Evolutionary conservation across 352 stramenopile genomes (phyloP).

Genomic region (Peronospora destructor): DNA sequence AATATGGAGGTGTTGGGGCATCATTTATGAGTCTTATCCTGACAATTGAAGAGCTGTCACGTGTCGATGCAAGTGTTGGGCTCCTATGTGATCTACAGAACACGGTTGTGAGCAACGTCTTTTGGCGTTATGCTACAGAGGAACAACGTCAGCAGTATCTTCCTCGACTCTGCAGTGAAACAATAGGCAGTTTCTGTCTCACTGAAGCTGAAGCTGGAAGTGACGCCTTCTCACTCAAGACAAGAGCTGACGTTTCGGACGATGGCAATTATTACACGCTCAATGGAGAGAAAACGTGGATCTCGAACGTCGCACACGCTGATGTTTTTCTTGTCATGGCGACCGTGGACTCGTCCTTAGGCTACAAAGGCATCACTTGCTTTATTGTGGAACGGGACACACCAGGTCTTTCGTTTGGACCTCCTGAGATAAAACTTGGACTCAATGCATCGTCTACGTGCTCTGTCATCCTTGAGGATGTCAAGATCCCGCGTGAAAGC

Average conservation of each 20-base stretch:
- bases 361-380: constrained; percentile 94
- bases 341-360: constrained; percentile 72
- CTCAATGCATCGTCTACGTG: constrained; percentile 91
- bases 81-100: constrained; percentile 94
- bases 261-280: constrained; percentile 90
- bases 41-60: constrained; percentile 93
- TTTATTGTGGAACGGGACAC: constrained; percentile 91
- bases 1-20: constrained; percentile 88
- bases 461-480: constrained; percentile 87
- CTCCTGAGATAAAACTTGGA: constrained; percentile 92
- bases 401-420: constrained; percentile 81
- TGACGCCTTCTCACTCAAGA: constrained; percentile 94
- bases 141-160: constrained; percentile 81
- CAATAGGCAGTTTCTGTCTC: constrained; percentile 91
- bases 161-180: constrained; percentile 54
- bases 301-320: constrained; percentile 90
- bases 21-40: constrained; percentile 92
- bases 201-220: constrained; percentile 90
- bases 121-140: constrained; percentile 65
- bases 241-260: constrained; percentile 67
- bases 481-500: constrained; percentile 81
- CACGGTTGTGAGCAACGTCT: constrained; percentile 92
- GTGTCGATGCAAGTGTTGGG: constrained; percentile 91
- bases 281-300: constrained; percentile 93
- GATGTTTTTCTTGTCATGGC: constrained; percentile 93